Evolutionary conservation across 345 rosid genomes (phyloP), one percentile per base, ranked within the genome.

Genomic region (Sisymbrium irio): DNA sequence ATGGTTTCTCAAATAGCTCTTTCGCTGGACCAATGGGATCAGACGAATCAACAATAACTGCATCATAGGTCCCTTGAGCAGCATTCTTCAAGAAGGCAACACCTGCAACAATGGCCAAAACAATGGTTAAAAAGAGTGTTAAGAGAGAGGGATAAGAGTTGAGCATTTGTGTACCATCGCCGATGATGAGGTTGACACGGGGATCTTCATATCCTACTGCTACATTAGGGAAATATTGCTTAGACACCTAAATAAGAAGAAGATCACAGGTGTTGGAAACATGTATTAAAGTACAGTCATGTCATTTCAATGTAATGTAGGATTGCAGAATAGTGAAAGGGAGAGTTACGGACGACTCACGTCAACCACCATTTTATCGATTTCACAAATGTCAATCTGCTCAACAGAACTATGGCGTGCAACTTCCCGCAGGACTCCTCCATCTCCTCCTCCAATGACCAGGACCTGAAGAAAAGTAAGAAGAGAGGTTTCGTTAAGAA

Each of bases 361-460:
- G 68, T 94, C 96, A 71, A 94, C 86, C 39, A 94, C 98, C 98
- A 94, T 89, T 82, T 87, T 83, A 74, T 94, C 98, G 12, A 94
- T 94, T 82, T 91, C 98, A 81, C 96, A 94, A 25, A 94, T 91
- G 74, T 94, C 98, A 77, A 94, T 87, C 69, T 87, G 85, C 79
- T 87, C 95, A 7, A 94, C 78, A 57, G 97, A 91, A 69, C 90
- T 71, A 81, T 94, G 89, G 11, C 97, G 95, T 70, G 96, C 77
- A 71, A 94, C 92, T 83, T 94, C 98, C 44, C 96, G 85, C 40
- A 91, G 71, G 62, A 94, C 97, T 7, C 97, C 98, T 17, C 98
- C 98, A 79, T 88, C 98, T 50, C 98, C 98, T 77, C 98, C 98
- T 13, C 98, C 98, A 78, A 94, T 91, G 45, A 94, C 98, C 79